Evolutionary conservation across 805 yeast genomes (phyloP).

Genomic region (Saturnispora diversa): DNA sequence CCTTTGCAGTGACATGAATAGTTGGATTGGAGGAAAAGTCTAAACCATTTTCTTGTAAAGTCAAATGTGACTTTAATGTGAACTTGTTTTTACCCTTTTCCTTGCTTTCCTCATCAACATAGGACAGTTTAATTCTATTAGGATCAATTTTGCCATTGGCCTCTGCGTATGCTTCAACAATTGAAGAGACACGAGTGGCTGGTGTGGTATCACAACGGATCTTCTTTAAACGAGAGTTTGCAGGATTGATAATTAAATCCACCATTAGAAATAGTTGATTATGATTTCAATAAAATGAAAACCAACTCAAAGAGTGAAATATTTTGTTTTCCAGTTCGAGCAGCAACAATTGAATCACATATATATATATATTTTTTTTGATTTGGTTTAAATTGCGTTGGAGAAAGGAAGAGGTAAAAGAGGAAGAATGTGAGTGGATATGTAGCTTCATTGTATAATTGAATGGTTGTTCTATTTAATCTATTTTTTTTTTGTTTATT

Average conservation of each 20-base stretch:
- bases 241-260: constrained; percentile 44
- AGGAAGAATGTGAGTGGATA: too few species aligned
- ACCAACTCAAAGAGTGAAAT: too few species aligned
- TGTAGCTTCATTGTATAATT: too few species aligned
- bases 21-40: constrained; percentile 27
- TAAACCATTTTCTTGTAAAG: constrained; percentile 41
- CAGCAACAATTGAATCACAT: too few species aligned
- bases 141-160: constrained; percentile 30
- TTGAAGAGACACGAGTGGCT: constrained; percentile 27
- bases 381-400: too few species aligned
- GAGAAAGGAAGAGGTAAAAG: too few species aligned
- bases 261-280: constrained; percentile 33
- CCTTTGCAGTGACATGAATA: constrained; percentile 59
- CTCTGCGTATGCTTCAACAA: constrained; percentile 37
- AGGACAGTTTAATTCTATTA: constrained; percentile 51
- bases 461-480: too few species aligned
- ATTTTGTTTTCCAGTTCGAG: too few species aligned
- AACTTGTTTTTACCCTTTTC: constrained; percentile 32
- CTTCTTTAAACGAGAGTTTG: constrained; percentile 50
- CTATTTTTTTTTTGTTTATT: too few species aligned
- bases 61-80: constrained; percentile 38
- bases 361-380: too few species aligned
- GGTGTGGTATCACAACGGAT: constrained; percentile 36
- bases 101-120: constrained; percentile 20
- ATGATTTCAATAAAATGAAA: too few species aligned